Percentiles rank a stretch among this genome's conserved stretches.
Evolutionary conservation across 2,329 filamentous ascomycete species (phyloP).

Genomic region (Neodidymelliopsis sp.): DNA sequence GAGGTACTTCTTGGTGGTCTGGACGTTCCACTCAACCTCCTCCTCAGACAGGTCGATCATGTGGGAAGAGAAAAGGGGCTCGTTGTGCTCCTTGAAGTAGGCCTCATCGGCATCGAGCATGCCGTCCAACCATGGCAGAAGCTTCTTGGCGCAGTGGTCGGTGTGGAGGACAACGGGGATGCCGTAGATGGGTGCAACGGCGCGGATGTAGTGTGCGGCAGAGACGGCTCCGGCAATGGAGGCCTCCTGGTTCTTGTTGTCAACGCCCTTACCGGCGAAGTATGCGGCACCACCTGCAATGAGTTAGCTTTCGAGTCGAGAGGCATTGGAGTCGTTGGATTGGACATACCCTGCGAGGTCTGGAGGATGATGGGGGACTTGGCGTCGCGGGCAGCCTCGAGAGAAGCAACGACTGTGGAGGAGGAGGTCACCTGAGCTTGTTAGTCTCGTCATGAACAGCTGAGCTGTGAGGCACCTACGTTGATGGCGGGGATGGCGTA

Average conservation of each 20-base stretch:
- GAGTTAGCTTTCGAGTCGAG: conserved; percentile 1
- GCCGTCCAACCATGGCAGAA: conserved; percentile 90
- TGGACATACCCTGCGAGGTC: conserved; percentile 16
- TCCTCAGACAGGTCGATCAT: conserved; percentile 97
- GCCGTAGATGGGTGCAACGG: conserved; percentile 84
- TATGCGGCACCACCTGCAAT: conserved; percentile 55
- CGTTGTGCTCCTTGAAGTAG: conserved; percentile 80
- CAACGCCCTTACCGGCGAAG: conserved; percentile 71
- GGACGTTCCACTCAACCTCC: conserved; percentile 79
- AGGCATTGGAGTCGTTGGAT: neutral
- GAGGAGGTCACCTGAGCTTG: conserved; percentile 80
- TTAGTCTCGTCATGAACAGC: conserved; percentile 5
- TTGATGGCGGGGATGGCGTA: conserved; percentile 50
- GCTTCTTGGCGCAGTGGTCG: conserved; percentile 99
- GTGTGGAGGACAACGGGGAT: conserved; percentile 67
- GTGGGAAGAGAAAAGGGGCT: conserved; percentile 94
- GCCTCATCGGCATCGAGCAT: conserved; percentile 85
- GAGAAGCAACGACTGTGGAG: conserved; percentile 74
- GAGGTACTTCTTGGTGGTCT: conserved; percentile 78
- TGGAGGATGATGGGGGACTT: conserved; percentile 74
- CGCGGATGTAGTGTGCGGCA: conserved; percentile 86
- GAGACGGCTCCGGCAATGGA: conserved; percentile 89
- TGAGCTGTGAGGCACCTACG: conserved; percentile 18
- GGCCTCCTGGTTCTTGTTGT: conserved; percentile 73
- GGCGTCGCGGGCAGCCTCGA: conserved; percentile 92